phyloP scores from a whole-genome alignment of 1,284 basidiomycete genomes.

The Apiotrichum porosum region DNA sequence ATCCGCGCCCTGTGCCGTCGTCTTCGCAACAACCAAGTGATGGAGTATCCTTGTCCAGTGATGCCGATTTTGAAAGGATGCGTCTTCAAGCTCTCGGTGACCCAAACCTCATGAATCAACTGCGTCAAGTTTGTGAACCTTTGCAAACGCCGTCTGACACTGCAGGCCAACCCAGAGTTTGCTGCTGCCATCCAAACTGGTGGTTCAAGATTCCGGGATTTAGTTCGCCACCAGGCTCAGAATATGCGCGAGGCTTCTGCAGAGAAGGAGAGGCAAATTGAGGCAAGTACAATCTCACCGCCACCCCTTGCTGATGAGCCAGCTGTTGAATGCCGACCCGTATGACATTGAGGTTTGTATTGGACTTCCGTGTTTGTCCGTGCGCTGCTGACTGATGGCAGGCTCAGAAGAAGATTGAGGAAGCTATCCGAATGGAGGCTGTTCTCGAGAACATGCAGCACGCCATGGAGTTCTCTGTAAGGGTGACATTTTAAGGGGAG shows the following conservation, averaged over 20 bases:
- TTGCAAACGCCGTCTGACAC: neutral
- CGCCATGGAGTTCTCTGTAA: slow-evolving; percentile 73
- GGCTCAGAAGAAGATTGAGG: slow-evolving; percentile 86
- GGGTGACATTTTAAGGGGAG: too few relatives aligned
- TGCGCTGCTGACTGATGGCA: neutral
- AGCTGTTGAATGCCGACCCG: slow-evolving; percentile 70
- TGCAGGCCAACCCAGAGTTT: slow-evolving; percentile 70
- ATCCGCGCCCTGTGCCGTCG: slow-evolving; percentile 10
- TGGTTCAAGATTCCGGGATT: slow-evolving; percentile 66
- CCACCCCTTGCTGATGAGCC: too few relatives aligned
- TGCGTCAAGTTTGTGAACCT: slow-evolving; percentile 58
- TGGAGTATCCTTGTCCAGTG: slow-evolving; percentile 37
- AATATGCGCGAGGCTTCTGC: slow-evolving; percentile 57
- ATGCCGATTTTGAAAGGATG: slow-evolving; percentile 83
- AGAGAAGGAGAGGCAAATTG: slow-evolving; percentile 61
- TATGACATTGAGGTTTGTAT: slow-evolving; percentile 69
- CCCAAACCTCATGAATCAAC: slow-evolving; percentile 68
- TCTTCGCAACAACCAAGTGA: slow-evolving; percentile 41
- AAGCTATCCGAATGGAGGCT: slow-evolving; percentile 82
- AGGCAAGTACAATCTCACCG: slow-evolving; percentile 40
- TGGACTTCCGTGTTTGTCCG: too few relatives aligned
- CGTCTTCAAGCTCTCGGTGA: slow-evolving; percentile 80
- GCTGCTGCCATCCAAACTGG: slow-evolving; percentile 65
- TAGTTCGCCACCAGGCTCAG: slow-evolving; percentile 62
- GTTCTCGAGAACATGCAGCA: slow-evolving; percentile 88